These are phyloP conservation scores for Myxozyma neglecta DNA, from an alignment of 805 yeast genomes.

Conservation along the genomic window DNA sequence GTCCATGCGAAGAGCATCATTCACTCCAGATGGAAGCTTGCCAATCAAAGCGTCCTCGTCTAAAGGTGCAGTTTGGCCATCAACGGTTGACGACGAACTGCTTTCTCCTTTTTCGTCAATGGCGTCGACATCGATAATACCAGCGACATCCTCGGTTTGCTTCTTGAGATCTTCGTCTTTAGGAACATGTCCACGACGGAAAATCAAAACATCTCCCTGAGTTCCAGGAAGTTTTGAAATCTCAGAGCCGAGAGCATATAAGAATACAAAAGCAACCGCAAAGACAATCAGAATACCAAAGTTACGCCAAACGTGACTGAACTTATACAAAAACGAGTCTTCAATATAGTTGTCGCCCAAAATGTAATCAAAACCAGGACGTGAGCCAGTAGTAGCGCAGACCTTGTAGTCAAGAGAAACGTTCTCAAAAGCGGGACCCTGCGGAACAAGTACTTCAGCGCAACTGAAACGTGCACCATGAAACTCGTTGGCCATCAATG, in stretches of 20 bases:
- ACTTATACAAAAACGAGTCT: constrained; percentile 52
- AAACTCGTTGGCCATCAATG: constrained; percentile 66
- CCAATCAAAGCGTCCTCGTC: constrained; percentile 34
- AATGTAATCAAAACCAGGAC: constrained; percentile 52
- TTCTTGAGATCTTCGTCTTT: background rate
- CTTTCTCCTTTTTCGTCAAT: constrained; percentile 6
- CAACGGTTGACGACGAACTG: background rate
- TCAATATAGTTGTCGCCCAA: constrained; percentile 60
- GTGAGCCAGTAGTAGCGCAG: constrained; percentile 63
- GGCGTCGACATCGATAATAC: constrained; percentile 12
- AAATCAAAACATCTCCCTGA: constrained; percentile 39
- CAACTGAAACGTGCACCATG: constrained; percentile 58
- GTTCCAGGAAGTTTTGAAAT: constrained; percentile 37
- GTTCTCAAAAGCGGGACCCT: constrained; percentile 54
- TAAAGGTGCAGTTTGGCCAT: constrained; percentile 34
- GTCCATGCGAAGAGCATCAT: constrained; percentile 14
- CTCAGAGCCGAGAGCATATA: constrained; percentile 41
- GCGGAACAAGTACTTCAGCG: constrained; percentile 50
- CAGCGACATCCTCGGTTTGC: background rate
- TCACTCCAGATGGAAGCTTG: constrained; percentile 17
- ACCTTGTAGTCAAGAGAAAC: constrained; percentile 44
- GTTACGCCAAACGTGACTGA: constrained; percentile 75
- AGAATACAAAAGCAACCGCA: constrained; percentile 41
- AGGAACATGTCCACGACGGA: constrained; percentile 24
- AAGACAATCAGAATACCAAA: constrained; percentile 65